Conservation (phyloP, 768 basidiomycete genomes). For the Lactarius tabidus region DNA sequence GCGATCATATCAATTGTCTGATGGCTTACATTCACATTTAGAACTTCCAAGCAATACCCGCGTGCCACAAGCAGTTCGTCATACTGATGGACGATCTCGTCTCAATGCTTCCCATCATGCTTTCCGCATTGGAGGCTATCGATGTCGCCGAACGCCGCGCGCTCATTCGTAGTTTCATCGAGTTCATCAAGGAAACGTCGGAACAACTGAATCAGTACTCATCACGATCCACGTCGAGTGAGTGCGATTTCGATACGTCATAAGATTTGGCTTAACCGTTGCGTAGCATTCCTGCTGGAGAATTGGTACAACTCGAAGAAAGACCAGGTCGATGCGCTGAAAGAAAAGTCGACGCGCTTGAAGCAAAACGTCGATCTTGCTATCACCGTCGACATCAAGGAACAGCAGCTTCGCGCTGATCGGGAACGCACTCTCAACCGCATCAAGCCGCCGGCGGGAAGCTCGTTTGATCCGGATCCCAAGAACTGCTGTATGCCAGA, state of each 20-base stretch:
- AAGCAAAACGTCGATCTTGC: background rate
- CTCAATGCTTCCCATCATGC: background rate
- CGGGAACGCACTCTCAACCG: background rate
- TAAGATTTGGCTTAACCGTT: background rate
- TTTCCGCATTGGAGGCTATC: background rate
- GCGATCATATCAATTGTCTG: background rate
- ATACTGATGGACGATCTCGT: background rate
- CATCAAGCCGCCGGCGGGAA: background rate
- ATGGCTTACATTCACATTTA: background rate
- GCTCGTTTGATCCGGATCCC: background rate
- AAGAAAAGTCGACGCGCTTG: background rate
- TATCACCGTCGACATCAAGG: background rate
- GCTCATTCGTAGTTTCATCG: background rate
- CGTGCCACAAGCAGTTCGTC: background rate
- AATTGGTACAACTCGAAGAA: background rate
- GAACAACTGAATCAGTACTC: background rate
- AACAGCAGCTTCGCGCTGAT: background rate
- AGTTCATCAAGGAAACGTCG: background rate
- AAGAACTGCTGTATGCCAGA: background rate
- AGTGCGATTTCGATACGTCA: background rate
- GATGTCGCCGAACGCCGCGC: background rate
- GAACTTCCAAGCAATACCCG: background rate
- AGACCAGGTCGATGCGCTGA: background rate
- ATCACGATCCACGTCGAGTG: background rate
- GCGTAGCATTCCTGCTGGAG: background rate